phyloP scores from a whole-genome alignment of 2,329 filamentous ascomycete species.

The Trichoderma simmonsii region DNA sequence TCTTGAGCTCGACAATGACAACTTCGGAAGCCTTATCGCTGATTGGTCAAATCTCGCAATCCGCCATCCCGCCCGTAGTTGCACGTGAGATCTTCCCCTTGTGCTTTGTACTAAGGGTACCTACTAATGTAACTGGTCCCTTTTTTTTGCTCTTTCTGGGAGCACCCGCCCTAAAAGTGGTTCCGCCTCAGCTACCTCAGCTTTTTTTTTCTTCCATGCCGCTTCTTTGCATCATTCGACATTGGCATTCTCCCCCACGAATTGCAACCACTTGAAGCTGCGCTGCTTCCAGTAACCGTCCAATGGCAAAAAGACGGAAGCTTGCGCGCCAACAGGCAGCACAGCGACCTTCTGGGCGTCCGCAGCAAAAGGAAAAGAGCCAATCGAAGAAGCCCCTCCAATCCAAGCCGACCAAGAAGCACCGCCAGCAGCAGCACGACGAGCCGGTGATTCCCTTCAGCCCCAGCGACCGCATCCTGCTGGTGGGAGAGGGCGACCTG shows the following conservation, averaged over 20 bases:
- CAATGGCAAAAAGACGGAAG: slow-evolving; percentile 46
- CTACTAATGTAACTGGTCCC: background rate
- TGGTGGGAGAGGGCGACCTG: slow-evolving; percentile 78
- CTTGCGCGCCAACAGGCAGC: slow-evolving; percentile 27
- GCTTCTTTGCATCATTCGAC: background rate
- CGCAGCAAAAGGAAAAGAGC: slow-evolving; percentile 18
- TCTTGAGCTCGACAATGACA: too few relatives aligned
- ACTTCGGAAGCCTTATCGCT: background rate
- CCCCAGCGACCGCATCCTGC: slow-evolving; percentile 64
- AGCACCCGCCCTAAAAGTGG: background rate
- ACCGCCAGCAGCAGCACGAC: slow-evolving; percentile 28
- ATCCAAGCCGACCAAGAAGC: slow-evolving; percentile 18
- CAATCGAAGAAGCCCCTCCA: slow-evolving; percentile 10
- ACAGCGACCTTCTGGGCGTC: slow-evolving; percentile 5
- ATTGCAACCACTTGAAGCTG: background rate
- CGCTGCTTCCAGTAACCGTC: background rate
- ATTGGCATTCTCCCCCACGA: background rate
- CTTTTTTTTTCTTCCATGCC: background rate
- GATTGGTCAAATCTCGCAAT: slow-evolving; percentile 13
- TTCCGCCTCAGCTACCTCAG: background rate
- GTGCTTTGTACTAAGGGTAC: background rate
- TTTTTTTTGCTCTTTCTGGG: background rate
- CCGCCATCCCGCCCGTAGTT: slow-evolving; percentile 20
- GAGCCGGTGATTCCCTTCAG: slow-evolving; percentile 64
- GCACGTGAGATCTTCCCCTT: slow-evolving; percentile 17